phyloP scores from a whole-genome alignment of 129 eudicot species.

The Smallanthus sonchifolius region DNA sequence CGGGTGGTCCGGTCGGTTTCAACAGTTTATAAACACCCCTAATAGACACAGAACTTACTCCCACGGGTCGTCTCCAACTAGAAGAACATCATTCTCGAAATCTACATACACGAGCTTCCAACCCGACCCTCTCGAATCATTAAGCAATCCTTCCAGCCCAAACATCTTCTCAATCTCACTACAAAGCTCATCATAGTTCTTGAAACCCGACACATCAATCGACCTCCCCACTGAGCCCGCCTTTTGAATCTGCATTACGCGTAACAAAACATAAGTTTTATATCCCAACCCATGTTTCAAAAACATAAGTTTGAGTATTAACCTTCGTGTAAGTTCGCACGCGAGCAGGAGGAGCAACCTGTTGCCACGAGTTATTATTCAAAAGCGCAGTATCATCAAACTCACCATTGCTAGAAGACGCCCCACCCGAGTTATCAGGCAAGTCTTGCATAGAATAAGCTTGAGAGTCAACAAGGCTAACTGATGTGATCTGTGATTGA shows the following conservation, averaged over 20 bases:
- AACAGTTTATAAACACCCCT: not conserved
- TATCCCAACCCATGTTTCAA: not conserved
- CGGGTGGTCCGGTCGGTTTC: not conserved
- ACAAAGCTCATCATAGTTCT: slow-evolving; percentile 72
- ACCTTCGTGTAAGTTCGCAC: slow-evolving; percentile 97
- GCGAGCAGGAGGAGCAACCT: slow-evolving; percentile 69
- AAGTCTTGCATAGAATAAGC: slow-evolving; percentile 78
- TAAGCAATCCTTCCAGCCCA: slow-evolving; percentile 89
- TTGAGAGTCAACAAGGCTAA: slow-evolving; percentile 85
- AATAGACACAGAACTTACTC: slow-evolving; percentile 57
- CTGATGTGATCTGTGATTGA: slow-evolving; percentile 90
- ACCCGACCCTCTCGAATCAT: slow-evolving; percentile 76
- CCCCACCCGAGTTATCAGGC: slow-evolving; percentile 91
- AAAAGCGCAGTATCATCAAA: slow-evolving; percentile 69
- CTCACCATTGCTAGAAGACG: slow-evolving; percentile 92
- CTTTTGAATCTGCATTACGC: slow-evolving; percentile 68
- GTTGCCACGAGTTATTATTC: slow-evolving; percentile 77
- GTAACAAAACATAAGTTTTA: not conserved
- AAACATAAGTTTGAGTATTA: not conserved
- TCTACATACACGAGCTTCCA: slow-evolving; percentile 98
- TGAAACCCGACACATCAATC: slow-evolving; percentile 88
- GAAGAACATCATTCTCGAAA: slow-evolving; percentile 91
- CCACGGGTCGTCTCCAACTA: slow-evolving; percentile 99
- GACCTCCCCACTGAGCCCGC: slow-evolving; percentile 98
- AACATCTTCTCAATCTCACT: slow-evolving; percentile 92